Evolutionary conservation across 179 eudicot genomes (phyloP).

Genomic region (Heliamphora ciliata): DNA sequence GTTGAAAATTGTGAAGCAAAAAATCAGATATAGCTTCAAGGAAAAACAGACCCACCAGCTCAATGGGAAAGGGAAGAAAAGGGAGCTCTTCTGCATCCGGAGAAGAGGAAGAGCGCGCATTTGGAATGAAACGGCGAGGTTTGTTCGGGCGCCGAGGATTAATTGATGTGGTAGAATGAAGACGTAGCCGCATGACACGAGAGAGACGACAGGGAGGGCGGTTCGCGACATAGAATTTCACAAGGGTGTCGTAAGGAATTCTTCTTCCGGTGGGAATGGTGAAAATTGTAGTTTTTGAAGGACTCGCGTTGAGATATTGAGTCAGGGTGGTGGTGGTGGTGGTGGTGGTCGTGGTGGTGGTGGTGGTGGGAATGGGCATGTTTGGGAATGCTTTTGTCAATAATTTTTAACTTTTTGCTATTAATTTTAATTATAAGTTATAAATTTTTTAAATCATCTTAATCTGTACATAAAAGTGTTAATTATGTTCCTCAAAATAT

Average conservation of each 20-base stretch:
- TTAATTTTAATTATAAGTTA: too few species aligned
- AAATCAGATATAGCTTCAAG: neutral
- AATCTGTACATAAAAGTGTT: too few species aligned
- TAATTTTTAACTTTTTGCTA: too few species aligned
- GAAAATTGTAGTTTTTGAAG: neutral
- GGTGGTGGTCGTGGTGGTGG: neutral
- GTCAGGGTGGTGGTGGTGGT: neutral
- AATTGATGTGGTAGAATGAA: neutral
- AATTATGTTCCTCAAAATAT: too few species aligned
- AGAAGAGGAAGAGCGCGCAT: constrained; percentile 18
- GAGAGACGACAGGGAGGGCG: neutral
- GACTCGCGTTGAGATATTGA: neutral
- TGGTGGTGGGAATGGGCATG: neutral
- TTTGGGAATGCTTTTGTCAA: too few species aligned
- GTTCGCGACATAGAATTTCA: neutral
- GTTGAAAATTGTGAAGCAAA: neutral
- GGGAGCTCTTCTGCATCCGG: constrained; percentile 22
- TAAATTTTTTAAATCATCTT: too few species aligned
- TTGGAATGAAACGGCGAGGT: constrained; percentile 19
- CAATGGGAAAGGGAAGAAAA: constrained; percentile 37
- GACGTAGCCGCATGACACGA: neutral
- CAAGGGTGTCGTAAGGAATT: neutral
- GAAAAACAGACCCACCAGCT: constrained; percentile 14
- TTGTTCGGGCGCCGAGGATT: neutral
- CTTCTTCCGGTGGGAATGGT: neutral